Base-by-base conservation (phyloP, 169 alveolate species). In the Cryptosporidium andersoni region DNA sequence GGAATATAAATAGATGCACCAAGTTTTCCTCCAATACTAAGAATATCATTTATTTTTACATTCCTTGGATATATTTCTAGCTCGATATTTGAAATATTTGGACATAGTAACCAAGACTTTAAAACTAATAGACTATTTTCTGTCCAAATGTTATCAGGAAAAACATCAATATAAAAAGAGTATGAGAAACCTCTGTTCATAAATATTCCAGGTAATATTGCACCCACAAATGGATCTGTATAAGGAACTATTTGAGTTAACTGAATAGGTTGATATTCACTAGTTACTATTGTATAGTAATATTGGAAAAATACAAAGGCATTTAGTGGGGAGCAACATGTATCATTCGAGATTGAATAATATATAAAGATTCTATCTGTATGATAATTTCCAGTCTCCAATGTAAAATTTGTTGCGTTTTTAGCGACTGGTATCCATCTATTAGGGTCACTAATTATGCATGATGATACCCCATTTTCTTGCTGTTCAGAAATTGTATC, bases 291-390 rank as follows among this genome's bases (percentile, higher is more conserved):
- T 25, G 85, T 74, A 36, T 74, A 74, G 40, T 74, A 74, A 34
- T 74, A 51, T 39, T 74, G 85, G 49, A 47, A 74, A 39, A 40
- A 74, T 12, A 25, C 55, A 36, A 58, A 74, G 2, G 85, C 60
- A 58, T 74, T 74, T 68, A 74, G 55, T 43, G 85, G 85, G 6
- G 85, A 74, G 36, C 85, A 74, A 49, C 85, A 74, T 14, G 85
- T 74, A 60, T 58, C 68, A 58, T 74, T 74, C 4, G 85, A 74
- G 36, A 74, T 66, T 2, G 85, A 58, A 40, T 74, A 58, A 16
- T 74, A 74, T 42, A 74, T 42, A 39, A 74, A 74, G 63, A 74
- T 74, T 16, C 74, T 58, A n/a, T 74, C 60, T 12, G 85, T 40
- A 34, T 58, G 37, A 48, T 74, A 74, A 25, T 62, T 60, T 40